Evolutionary conservation across 2,329 filamentous ascomycete genomes (phyloP).

Genomic region (Ophiobolus disseminans): DNA sequence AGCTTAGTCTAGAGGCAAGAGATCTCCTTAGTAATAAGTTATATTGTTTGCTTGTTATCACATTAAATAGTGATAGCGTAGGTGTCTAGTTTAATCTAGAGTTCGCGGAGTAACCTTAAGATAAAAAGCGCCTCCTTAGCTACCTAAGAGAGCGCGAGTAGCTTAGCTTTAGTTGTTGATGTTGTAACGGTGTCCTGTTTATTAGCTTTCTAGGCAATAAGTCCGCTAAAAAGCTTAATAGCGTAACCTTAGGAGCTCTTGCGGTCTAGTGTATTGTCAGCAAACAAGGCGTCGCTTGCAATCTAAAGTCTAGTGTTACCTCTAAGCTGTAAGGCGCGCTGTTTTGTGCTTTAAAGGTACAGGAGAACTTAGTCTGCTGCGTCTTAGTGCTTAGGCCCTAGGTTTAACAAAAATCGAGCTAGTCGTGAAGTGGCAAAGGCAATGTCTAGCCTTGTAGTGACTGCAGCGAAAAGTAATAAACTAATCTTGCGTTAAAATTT

Average conservation of each 20-base stretch:
- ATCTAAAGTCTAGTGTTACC: not conserved
- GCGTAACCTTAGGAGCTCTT: slow-evolving; percentile 5
- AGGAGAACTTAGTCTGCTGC: not conserved
- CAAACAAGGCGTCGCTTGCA: slow-evolving; percentile 6
- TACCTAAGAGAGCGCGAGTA: slow-evolving; percentile 7
- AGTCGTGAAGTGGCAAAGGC: slow-evolving; percentile 8
- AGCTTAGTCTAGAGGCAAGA: no score
- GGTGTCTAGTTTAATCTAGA: not conserved
- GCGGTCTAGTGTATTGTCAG: not conserved
- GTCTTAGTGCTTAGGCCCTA: not conserved
- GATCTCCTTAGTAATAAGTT: not conserved
- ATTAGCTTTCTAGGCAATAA: not conserved
- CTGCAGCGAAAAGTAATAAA: slow-evolving; percentile 4
- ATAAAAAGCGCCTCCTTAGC: no score
- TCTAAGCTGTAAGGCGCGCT: not conserved
- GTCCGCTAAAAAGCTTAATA: no score
- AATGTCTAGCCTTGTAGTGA: slow-evolving; percentile 9
- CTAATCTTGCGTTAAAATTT: slow-evolving; percentile 1
- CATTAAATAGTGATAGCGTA: slow-evolving; percentile 4
- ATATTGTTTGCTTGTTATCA: slow-evolving; percentile 10
- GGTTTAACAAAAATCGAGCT: slow-evolving; percentile 1
- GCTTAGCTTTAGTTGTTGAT: slow-evolving; percentile 13
- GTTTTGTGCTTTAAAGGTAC: not conserved
- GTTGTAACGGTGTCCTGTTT: slow-evolving; percentile 2
- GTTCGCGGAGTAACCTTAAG: not conserved